Evolutionary conservation across 1,139 yeast genomes (phyloP).

Genomic region (Nematodospora anomalae): DNA sequence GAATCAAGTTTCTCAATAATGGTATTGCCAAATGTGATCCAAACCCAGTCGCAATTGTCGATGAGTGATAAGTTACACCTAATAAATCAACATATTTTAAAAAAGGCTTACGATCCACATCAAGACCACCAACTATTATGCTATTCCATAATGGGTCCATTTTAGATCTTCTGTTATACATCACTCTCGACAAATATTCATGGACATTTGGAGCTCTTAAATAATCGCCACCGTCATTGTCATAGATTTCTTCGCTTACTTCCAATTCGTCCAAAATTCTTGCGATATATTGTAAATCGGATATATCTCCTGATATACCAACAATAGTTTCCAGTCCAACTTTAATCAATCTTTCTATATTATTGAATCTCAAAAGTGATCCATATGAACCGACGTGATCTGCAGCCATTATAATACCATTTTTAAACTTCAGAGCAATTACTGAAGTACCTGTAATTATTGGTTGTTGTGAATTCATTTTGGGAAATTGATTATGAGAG

Average conservation of each 20-base stretch:
- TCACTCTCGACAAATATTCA: constrained; percentile 79
- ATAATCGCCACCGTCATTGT: constrained; percentile 69
- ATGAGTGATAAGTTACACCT: constrained; percentile 88
- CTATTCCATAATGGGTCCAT: constrained; percentile 98
- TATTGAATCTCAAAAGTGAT: constrained; percentile 80
- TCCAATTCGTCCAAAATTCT: constrained; percentile 76
- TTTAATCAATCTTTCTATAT: constrained; percentile 77
- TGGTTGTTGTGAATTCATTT: constrained; percentile 88
- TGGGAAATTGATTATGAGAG: constrained; percentile 48
- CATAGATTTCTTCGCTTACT: constrained; percentile 71
- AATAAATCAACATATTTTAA: constrained; percentile 84
- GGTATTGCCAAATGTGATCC: constrained; percentile 96
- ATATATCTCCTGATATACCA: constrained; percentile 92
- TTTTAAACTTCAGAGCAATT: constrained; percentile 82
- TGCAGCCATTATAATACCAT: constrained; percentile 92
- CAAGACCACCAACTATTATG: constrained; percentile 84
- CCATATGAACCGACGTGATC: constrained; percentile 95
- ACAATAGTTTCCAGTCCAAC: constrained; percentile 88
- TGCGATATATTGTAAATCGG: constrained; percentile 86
- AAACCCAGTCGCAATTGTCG: constrained; percentile 93
- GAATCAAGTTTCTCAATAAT: constrained; percentile 79
- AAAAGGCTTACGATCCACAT: constrained; percentile 64
- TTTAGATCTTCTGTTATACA: constrained; percentile 86
- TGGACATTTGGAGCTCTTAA: constrained; percentile 85
- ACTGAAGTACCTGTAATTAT: constrained; percentile 96